phyloP scores from a whole-genome alignment of 1,284 basidiomycete species.

The Ganoderma multipileum region DNA sequence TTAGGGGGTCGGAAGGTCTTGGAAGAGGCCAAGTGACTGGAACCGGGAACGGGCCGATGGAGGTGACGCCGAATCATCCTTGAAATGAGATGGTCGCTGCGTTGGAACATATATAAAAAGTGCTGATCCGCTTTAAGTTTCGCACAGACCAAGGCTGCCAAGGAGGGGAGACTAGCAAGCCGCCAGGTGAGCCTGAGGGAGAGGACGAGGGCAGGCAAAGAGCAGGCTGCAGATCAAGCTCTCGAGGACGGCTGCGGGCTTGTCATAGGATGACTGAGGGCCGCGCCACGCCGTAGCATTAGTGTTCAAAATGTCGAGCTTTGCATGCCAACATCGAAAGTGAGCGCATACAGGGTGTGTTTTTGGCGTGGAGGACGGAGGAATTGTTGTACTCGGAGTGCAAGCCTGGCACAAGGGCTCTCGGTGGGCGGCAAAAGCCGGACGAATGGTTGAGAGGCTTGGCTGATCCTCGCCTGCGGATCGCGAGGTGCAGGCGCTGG shows the following conservation, averaged over 20 bases:
- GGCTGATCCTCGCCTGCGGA: slow-evolving; percentile 1
- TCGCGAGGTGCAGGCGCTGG: not conserved
- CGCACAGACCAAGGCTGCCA: not conserved
- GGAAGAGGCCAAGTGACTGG: not conserved
- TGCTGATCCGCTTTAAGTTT: not conserved
- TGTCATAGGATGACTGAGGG: not conserved
- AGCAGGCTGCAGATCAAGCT: not conserved
- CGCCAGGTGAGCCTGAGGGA: not conserved
- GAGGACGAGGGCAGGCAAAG: not conserved
- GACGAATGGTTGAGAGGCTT: not conserved
- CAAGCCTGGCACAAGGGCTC: not conserved
- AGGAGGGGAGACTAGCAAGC: not conserved
- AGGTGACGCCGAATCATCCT: too few relatives aligned
- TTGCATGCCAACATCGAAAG: not conserved
- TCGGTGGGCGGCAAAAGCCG: not conserved
- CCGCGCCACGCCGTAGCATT: not conserved
- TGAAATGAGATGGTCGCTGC: not conserved
- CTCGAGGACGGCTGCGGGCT: not conserved
- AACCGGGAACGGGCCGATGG: not conserved
- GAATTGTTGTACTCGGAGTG: not conserved
- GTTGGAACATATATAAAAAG: too few relatives aligned
- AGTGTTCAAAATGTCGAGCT: not conserved
- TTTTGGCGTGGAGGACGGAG: not conserved
- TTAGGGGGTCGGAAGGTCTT: not conserved
- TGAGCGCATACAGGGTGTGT: not conserved